Evolutionary conservation across 441 rosid genomes (phyloP).

Genomic region (Syzygium malaccense): DNA sequence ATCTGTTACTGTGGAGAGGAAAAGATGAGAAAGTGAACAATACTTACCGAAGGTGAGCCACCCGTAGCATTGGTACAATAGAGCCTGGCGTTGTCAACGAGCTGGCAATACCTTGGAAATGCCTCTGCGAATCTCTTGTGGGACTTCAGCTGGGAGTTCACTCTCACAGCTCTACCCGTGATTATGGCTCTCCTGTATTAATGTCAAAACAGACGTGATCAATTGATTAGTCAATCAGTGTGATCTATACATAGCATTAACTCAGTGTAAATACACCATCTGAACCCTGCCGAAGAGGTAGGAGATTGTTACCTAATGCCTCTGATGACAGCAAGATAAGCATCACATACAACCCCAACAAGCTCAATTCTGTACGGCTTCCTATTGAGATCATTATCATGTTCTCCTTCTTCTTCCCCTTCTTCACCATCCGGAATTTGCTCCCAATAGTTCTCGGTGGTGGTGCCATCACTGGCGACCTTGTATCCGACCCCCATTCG

Average conservation of each 20-base stretch:
- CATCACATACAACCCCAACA: slow-evolving; percentile 86
- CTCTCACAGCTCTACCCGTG: slow-evolving; percentile 70
- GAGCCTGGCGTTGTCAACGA: slow-evolving; percentile 73
- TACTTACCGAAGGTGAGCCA: slow-evolving; percentile 58
- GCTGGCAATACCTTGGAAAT: slow-evolving; percentile 52
- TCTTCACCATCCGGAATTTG: slow-evolving; percentile 14
- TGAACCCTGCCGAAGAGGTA: neutral
- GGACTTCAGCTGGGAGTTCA: slow-evolving; percentile 61
- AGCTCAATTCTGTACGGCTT: slow-evolving; percentile 74
- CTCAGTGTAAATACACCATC: neutral
- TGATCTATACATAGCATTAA: neutral
- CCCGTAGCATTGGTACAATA: slow-evolving; percentile 60
- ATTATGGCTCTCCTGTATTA: slow-evolving; percentile 67
- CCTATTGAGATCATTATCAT: slow-evolving; percentile 17
- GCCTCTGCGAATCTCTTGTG: slow-evolving; percentile 78
- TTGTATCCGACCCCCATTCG: slow-evolving; percentile 79
- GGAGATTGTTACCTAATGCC: slow-evolving; percentile 62
- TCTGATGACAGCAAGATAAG: slow-evolving; percentile 79
- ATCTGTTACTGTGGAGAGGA: rapidly evolving
- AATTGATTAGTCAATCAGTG: neutral
- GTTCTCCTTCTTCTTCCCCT: neutral
- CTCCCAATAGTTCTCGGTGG: slow-evolving; percentile 72
- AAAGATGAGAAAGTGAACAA: neutral
- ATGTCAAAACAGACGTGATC: neutral
- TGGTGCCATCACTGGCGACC: slow-evolving; percentile 49